Evolutionary conservation across 1,284 basidiomycete genomes (phyloP), one percentile per base, ranked within the genome.

Genomic region (Ustilago tritici): DNA sequence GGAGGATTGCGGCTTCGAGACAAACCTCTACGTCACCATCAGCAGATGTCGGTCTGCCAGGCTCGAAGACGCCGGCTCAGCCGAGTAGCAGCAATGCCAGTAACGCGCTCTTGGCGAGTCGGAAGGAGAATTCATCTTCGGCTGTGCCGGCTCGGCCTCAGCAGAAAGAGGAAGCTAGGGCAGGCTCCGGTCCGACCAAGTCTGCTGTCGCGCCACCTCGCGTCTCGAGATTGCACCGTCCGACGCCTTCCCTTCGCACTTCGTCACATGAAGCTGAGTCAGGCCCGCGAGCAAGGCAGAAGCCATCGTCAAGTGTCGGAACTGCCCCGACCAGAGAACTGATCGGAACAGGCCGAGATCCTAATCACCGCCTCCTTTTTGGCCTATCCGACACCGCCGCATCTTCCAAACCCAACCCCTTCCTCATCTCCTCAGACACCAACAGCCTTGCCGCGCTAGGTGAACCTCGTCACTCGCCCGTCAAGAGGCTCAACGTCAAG

Each of bases 401-500:
- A 19, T 32, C 28, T n/a, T 36, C 35, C 34, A 53, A 54, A 23
- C 58, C 59, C 53, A 69, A 69, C 17, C 65, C 69, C 10, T 76
- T 76, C 62, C 55, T 54, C 40, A 53, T 58, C 8, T 19, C 31
- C 14, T 23, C 36, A 19, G 49, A 71, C n/a, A n/a, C 52, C 55
- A 65, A 68, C 59, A 59, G 69, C 23, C 69, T 76, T 14, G 74
- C 74, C 28, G 53, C 56, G 40, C 52, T 76, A 17, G 74, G 74
- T 4, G 74, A 76, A 36, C 62, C 69, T 14, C 28, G 74, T n/a
- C 74, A 76, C 31, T 76, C 74, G 23, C 74, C 74, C 14, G 69
- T 76, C 59, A 76, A 76, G 60, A 65, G 74, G 8, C 61, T 76
- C 38, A 65, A 71, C 31, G 36, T 65, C 46, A 76, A 76, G 32